Percentiles rank a stretch among this genome's conserved stretches.
phyloP scores from a whole-genome alignment of 805 yeast species.

The Wickerhamiella vanderwaltii region DNA sequence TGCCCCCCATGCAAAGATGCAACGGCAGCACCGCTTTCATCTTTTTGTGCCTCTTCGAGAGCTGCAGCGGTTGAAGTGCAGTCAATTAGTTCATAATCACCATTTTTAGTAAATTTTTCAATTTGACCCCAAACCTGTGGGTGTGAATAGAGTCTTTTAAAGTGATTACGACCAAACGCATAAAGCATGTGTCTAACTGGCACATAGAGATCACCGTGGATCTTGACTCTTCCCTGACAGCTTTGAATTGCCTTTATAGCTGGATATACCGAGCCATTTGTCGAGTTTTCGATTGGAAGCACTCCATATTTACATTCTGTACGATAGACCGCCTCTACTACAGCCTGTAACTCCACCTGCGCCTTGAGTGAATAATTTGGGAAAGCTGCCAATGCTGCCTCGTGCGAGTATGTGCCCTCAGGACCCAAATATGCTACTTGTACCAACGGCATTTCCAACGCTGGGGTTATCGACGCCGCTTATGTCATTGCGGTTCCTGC shows the following conservation, averaged over 20 bases:
- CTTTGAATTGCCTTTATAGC: conserved; percentile 66
- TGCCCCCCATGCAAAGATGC: conserved; percentile 59
- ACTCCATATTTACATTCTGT: conserved; percentile 53
- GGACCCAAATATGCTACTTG: conserved; percentile 72
- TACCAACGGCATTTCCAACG: not conserved
- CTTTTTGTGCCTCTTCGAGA: conserved; percentile 46
- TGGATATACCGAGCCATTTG: conserved; percentile 84
- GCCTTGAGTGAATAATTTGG: conserved; percentile 19
- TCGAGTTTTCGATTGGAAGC: conserved; percentile 86
- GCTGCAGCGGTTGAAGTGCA: conserved; percentile 76
- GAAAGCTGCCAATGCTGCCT: conserved; percentile 33
- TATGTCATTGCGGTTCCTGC: too few species aligned
- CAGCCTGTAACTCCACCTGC: conserved; percentile 32
- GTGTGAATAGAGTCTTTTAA: conserved; percentile 65
- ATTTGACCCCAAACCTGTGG: conserved; percentile 99
- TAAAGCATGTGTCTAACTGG: conserved; percentile 68
- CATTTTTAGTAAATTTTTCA: conserved; percentile 36
- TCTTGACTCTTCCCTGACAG: conserved; percentile 30
- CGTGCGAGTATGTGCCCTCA: conserved; percentile 84
- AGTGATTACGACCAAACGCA: conserved; percentile 31
- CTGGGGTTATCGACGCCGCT: too few species aligned
- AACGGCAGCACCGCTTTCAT: conserved; percentile 49
- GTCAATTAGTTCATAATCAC: conserved; percentile 41
- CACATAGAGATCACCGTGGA: conserved; percentile 62
- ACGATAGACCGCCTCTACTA: conserved; percentile 44